Evolutionary conservation across 1,284 basidiomycete genomes (phyloP).

Genomic region (Ceratobasidium sp.): DNA sequence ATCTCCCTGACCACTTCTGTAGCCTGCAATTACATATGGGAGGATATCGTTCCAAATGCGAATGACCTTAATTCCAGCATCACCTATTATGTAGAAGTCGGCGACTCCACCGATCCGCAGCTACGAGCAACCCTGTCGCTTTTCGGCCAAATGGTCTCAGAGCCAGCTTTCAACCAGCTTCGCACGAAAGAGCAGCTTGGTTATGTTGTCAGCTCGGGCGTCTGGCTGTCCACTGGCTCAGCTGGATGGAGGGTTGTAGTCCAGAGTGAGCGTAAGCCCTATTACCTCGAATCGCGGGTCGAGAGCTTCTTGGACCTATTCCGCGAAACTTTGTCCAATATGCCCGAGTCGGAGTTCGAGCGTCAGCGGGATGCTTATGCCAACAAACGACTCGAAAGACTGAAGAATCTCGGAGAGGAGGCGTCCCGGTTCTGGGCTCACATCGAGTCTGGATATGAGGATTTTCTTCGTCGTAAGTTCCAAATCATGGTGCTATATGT

Average conservation of each 20-base stretch:
- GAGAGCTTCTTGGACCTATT: slow-evolving; percentile 86
- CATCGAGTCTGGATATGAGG: slow-evolving; percentile 79
- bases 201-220: slow-evolving; percentile 78
- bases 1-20: slow-evolving; percentile 46
- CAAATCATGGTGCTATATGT: slow-evolving; percentile 39
- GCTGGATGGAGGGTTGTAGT: slow-evolving; percentile 88
- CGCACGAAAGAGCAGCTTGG: slow-evolving; percentile 98
- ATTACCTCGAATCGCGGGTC: slow-evolving; percentile 88
- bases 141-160: slow-evolving; percentile 78
- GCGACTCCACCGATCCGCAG: slow-evolving; percentile 66
- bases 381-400: slow-evolving; percentile 75
- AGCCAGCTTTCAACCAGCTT: slow-evolving; percentile 93
- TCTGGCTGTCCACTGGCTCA: slow-evolving; percentile 69
- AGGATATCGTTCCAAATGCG: slow-evolving; percentile 79
- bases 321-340: slow-evolving; percentile 63
- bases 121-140: slow-evolving; percentile 69
- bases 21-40: slow-evolving; percentile 80
- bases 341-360: slow-evolving; percentile 71
- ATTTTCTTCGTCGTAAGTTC: slow-evolving; percentile 74
- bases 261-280: slow-evolving; percentile 87
- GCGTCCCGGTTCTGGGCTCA: slow-evolving; percentile 72
- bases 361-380: slow-evolving; percentile 72
- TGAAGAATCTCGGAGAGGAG: slow-evolving; percentile 78
- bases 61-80: slow-evolving; percentile 89
- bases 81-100: slow-evolving; percentile 82